phyloP scores from a whole-genome alignment of 495 filamentous ascomycete genomes.

The Pyronema domesticum region DNA sequence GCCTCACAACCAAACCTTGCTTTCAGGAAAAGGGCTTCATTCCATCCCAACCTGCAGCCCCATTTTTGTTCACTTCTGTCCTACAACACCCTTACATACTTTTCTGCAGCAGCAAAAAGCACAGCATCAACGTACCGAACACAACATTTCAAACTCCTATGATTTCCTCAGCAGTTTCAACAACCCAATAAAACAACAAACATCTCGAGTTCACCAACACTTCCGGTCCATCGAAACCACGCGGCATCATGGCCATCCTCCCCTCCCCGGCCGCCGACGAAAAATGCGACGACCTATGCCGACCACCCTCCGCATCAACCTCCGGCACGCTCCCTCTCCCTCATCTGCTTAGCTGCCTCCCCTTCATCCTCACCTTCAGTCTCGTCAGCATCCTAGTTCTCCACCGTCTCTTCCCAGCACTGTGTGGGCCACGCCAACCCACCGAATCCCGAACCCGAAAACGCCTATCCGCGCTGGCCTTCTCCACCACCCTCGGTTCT shows the following conservation, averaged over 20 bases:
- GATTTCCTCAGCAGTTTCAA: too few relatives aligned
- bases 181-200: too few relatives aligned
- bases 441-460: slow-evolving; percentile 30
- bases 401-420: slow-evolving; percentile 44
- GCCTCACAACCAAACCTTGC: too few relatives aligned
- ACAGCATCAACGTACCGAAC: too few relatives aligned
- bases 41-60: too few relatives aligned
- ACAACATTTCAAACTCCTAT: too few relatives aligned
- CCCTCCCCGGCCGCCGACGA: not conserved
- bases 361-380: slow-evolving; percentile 46
- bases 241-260: not conserved
- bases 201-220: too few relatives aligned
- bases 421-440: slow-evolving; percentile 40
- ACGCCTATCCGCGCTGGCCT: slow-evolving; percentile 41
- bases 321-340: slow-evolving; percentile 16
- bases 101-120: too few relatives aligned
- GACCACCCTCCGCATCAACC: slow-evolving; percentile 9
- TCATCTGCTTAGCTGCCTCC: slow-evolving; percentile 31
- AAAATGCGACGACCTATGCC: slow-evolving; percentile 17
- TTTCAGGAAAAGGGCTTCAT: too few relatives aligned
- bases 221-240: too few relatives aligned
- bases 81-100: too few relatives aligned
- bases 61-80: too few relatives aligned
- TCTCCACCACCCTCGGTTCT: slow-evolving; percentile 53
- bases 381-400: slow-evolving; percentile 37